Evolutionary conservation across 139 green algal genomes (phyloP).

Genomic region (Diplosphaera chodatii): DNA sequence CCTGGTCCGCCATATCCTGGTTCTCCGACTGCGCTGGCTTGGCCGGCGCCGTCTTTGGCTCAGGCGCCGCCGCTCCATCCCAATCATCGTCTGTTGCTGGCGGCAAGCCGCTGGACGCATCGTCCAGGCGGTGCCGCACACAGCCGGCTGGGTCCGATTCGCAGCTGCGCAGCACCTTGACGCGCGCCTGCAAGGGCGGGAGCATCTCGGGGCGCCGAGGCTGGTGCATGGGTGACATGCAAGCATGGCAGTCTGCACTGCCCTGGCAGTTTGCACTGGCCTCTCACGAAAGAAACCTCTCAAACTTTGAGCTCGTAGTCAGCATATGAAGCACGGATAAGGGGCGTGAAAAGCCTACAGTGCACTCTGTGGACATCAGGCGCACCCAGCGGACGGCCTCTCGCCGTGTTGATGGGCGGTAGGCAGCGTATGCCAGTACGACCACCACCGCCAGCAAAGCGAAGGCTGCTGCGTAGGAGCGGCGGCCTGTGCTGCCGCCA

Average conservation of each 20-base stretch:
- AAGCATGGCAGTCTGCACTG: not conserved
- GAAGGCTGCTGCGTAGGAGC: not conserved
- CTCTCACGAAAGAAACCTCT: not conserved
- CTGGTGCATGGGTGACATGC: not conserved
- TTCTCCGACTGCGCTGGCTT: not conserved
- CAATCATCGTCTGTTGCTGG: not conserved
- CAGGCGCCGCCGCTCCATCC: too few species aligned
- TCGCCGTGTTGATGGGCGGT: not conserved
- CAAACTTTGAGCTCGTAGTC: too few species aligned
- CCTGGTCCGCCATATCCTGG: not conserved
- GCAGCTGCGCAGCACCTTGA: constrained; percentile 5
- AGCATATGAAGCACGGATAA: too few species aligned
- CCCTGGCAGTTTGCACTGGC: too few species aligned
- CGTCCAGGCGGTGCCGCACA: constrained; percentile 4
- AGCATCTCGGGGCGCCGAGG: not conserved
- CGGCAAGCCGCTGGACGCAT: not conserved
- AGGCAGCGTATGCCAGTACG: not conserved
- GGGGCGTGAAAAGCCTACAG: too few species aligned
- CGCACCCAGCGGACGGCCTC: not conserved
- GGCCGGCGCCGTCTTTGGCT: too few species aligned
- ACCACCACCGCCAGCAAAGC: not conserved
- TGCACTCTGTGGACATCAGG: too few species aligned
- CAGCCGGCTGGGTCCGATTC: constrained; percentile 21
- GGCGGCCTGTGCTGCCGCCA: not conserved
- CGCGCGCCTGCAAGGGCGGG: not conserved